phyloP scores from a whole-genome alignment of 441 rosid species.

The Biscutella laevigata region DNA sequence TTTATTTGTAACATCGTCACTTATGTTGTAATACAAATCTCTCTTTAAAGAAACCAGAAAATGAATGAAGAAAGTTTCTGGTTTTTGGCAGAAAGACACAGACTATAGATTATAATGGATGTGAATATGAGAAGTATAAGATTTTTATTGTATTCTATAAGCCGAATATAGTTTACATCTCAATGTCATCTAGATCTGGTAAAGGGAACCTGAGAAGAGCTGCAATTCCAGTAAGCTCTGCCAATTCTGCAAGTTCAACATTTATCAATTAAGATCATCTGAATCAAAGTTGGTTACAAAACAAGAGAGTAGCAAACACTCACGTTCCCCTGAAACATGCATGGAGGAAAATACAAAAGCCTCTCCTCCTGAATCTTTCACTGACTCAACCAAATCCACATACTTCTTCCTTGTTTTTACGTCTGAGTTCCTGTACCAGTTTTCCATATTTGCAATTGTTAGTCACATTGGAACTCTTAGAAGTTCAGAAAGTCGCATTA shows the following conservation, averaged over 20 bases:
- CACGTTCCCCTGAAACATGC: conserved; percentile 97
- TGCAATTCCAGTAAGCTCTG: conserved; percentile 79
- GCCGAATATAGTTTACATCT: conserved; percentile 41
- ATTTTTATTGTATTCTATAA: not conserved
- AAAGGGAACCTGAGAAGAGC: conserved; percentile 90
- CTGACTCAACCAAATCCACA: conserved; percentile 65
- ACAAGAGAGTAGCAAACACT: conserved; percentile 20
- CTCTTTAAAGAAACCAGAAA: no score
- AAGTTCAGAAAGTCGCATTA: not conserved
- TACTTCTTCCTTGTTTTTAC: conserved; percentile 55
- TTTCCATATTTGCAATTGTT: not conserved
- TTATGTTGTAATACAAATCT: no score
- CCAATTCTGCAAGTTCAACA: conserved; percentile 45
- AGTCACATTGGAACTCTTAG: not conserved
- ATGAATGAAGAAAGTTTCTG: no score
- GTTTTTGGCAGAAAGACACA: not conserved
- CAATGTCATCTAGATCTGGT: conserved; percentile 91
- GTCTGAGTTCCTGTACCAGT: conserved; percentile 63
- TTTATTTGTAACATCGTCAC: no score
- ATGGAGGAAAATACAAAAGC: conserved; percentile 79
- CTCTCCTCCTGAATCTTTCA: conserved; percentile 66
- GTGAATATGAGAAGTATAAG: not conserved
- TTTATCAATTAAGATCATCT: not conserved
- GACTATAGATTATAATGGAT: not conserved
- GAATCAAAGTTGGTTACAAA: not conserved